Evolutionary conservation across 2,329 filamentous ascomycete genomes (phyloP), one percentile per base, ranked within the genome.

Genomic region (Fusarium sp.): DNA sequence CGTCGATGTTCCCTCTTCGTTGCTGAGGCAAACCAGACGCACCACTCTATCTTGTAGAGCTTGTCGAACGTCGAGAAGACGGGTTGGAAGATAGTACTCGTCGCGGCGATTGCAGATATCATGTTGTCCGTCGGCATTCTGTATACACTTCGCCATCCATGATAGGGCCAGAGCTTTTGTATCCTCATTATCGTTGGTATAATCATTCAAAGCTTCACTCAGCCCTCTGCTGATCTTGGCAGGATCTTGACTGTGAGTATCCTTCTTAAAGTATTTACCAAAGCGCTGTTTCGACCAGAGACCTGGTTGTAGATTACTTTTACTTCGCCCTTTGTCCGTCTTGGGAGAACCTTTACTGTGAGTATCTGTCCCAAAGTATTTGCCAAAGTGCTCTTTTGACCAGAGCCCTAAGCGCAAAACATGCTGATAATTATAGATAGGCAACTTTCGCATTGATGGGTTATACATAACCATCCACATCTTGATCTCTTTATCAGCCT

Each of bases 391-490:
- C 21, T 21, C 7, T 7, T 14, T 56, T 1, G 42, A 21, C 54
- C 54, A 56, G 3, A 56, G 8, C 1, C 43, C 54, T 3, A 56
- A 4, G 2, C 54, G 54, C 7, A 56, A 8, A 4, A 56, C 14
- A 41, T 56, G 54, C 21, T 56, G 43, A 18, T 56, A 56, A 10
- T 56, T 56, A 30, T 56, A 48, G 7, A 41, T n/a, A 2, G 54
- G 43, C 32, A 18, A 20, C n/a, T 56, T 56, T 3, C 9, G 14
- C 2, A n/a, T 30, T 7, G 43, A 49, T 2, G 25, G 32, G 16
- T 56, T 40, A 7, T 56, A 56, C 43, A 56, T 48, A 12, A 56
- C 43, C 43, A 56, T 49, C 43, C 54, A 56, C 54, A 56, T 23
- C 13, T 32, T 56, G 0, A 16, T 56, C n/a, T 56, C 54, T 3